Base-by-base conservation (phyloP, 495 filamentous ascomycete genomes). In the Platismatia glauca region DNA sequence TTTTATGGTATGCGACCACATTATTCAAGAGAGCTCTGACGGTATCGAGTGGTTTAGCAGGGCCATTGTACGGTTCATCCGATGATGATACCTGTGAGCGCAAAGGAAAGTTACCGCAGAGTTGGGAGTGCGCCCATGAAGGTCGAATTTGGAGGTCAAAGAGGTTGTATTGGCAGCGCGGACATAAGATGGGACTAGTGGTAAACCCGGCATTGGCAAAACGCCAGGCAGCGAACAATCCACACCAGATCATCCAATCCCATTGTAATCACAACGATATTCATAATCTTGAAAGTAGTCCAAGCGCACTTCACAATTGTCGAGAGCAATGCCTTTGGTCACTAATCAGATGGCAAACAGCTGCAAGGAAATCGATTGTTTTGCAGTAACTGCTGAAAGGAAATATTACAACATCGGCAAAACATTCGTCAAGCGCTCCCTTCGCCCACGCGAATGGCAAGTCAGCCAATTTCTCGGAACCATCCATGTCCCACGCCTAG, bases 1-100 rank as follows among this genome's bases (percentile, higher is more conserved):
- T 57, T 27, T 44, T 33, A 58, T 58, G n/a, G 61, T 63, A 41
- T 63, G 61, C 33, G 55, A 63, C 61, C 61, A 63, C 61, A 63
- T 63, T n/a, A 9, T 31, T 56, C 16, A 44, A 18, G 29, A 44
- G 29, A 33, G 15, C 29, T 33, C 6, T 20, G 50, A 9, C 15
- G 4, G 12, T 33, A 33, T 20, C 9, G 29, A 33, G 7, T 18
- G 6, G 0, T 31, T 9, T 20, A 5, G 50, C 29, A 18, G 24
- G 33, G 50, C 29, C 50, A 53, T 53, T 53, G 15, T 33, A 16
- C n/a, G 16, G 12, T 7, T 0, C 27, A 33, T 33, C 16, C 13
- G 1, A 0, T 18, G 16, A 1, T 2, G 7, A 18, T 4, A 37
- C 35, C 11, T 13, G 24, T 16, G 24, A 5, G 15, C 12, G 24